Base-by-base conservation (phyloP, 345 rosid genomes). In the Mallotus nudiflorus region DNA sequence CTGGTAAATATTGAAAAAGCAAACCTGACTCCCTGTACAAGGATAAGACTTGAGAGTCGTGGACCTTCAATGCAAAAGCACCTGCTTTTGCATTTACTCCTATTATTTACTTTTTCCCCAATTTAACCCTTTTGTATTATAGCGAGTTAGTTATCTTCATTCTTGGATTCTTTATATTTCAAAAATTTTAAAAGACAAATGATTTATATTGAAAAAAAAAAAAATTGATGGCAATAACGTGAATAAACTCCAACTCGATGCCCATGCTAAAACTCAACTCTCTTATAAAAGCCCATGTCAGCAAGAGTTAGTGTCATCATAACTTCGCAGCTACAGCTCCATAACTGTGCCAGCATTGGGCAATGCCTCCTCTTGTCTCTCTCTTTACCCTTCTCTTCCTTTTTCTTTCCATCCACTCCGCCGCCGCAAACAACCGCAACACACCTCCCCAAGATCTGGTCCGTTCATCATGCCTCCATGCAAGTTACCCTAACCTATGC, bases 401-500 rank as follows among this genome's bases (percentile, higher is more conserved):
- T 45, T 27, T 73, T 16, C 3, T 58, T 14, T 16, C 65, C 28
- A 37, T 80, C 79, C 18, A 6, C 58, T 46, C 60, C 67, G 75
- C 81, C 49, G 67, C 68, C 4, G 37, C 73, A 9, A 37, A 19
- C 18, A 27, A 64, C 9, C 67, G 24, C 4, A 61, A 20, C 2
- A 68, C 46, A 42, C 9, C 52, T 2, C 54, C 50, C 3, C 72
- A 45, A 46, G 89, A 89, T 68, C 86, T 90, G 31, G 82, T 93
- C 67, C 93, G 80, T 57, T 75, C 92, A 9, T 85, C 92, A 0
- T 93, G 96, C 65, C 44, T 57, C 31, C 90, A 93, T 74, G 97
- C 98, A 40, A 90, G 88, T 73, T 93, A 85, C 72, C 98, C 95
- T 0, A 58, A 65, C 31, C 59, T 93, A 61, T 90, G 98, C 80